Percentiles rank a stretch among this genome's conserved stretches.
phyloP scores from a whole-genome alignment of 2,329 filamentous ascomycete genomes.

The Zasmidium citrigriseum region DNA sequence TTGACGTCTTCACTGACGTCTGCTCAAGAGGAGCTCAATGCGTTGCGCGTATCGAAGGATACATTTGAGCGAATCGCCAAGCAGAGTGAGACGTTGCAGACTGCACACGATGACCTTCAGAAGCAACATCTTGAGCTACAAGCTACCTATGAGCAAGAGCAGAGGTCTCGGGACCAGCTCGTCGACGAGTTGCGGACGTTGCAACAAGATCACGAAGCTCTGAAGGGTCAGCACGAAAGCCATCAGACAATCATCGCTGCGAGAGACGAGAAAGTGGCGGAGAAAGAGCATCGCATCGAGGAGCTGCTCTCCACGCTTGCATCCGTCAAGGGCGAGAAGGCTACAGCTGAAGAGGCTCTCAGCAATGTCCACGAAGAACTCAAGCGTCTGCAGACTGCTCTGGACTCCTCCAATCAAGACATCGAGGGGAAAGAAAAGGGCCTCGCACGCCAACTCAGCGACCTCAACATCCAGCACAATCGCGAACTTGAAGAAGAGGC shows the following conservation, averaged over 20 bases:
- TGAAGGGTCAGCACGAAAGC: background rate
- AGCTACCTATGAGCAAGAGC: conserved; percentile 1
- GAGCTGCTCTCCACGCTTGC: conserved; percentile 18
- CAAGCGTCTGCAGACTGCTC: background rate
- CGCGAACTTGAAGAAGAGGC: conserved; percentile 27
- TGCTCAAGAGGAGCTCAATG: conserved; percentile 4
- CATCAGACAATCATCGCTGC: background rate
- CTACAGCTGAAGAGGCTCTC: conserved; percentile 3
- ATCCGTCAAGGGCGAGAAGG: conserved; percentile 7
- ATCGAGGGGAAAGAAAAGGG: conserved; percentile 34
- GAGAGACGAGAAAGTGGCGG: background rate
- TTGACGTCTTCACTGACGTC: background rate
- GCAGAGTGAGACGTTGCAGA: background rate
- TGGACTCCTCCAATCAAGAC: background rate
- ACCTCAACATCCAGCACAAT: conserved; percentile 23
- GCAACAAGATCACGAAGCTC: conserved; percentile 4
- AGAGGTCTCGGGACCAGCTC: background rate
- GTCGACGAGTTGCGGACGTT: conserved; percentile 1
- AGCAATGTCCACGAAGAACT: conserved; percentile 2
- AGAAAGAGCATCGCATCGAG: conserved; percentile 21
- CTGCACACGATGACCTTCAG: conserved; percentile 4
- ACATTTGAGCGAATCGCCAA: background rate
- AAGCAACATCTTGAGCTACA: conserved; percentile 10
- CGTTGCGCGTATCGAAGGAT: background rate
- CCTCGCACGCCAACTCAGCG: conserved; percentile 17